Conservation (phyloP, 2,329 filamentous ascomycete species). For the Penicillium sp. region DNA sequence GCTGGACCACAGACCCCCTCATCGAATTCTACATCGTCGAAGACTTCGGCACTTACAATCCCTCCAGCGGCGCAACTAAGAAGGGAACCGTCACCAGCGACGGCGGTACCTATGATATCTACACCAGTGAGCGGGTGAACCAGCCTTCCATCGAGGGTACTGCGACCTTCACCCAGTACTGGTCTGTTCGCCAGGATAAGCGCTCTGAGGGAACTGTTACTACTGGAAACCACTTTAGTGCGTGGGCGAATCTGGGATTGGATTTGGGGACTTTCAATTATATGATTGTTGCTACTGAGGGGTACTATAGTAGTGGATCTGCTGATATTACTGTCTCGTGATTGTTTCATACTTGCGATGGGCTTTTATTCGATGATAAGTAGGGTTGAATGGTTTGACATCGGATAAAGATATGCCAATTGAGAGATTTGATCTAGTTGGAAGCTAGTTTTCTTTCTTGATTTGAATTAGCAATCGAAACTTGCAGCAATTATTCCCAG, state of each 20-base stretch:
- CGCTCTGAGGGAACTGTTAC: slow-evolving; percentile 42
- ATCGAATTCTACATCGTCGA: slow-evolving; percentile 47
- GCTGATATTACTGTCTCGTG: slow-evolving; percentile 42
- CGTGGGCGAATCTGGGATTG: slow-evolving; percentile 39
- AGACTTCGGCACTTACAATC: slow-evolving; percentile 39
- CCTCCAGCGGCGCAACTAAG: slow-evolving; percentile 29
- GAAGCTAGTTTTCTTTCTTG: no score
- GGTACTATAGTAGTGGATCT: slow-evolving; percentile 47
- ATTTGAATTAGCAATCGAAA: no score
- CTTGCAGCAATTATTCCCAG: no score
- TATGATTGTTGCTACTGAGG: slow-evolving; percentile 50
- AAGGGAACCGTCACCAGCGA: slow-evolving; percentile 43
- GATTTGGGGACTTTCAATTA: slow-evolving; percentile 42
- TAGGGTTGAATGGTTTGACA: no score
- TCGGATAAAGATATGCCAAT: no score
- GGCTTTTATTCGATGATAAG: no score
- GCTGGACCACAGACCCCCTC: slow-evolving; percentile 45
- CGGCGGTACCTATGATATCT: slow-evolving; percentile 44
- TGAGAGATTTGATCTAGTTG: no score
- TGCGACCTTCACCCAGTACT: slow-evolving; percentile 49
- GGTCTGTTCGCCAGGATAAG: slow-evolving; percentile 44
- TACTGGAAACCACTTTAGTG: slow-evolving; percentile 42
- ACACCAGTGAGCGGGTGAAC: slow-evolving; percentile 41
- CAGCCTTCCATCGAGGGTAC: slow-evolving; percentile 47
- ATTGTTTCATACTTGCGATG: neutral